Evolutionary conservation across 169 alveolate genomes (phyloP), one percentile per base, ranked within the genome.

Genomic region (Plasmodium cynomolgi): DNA sequence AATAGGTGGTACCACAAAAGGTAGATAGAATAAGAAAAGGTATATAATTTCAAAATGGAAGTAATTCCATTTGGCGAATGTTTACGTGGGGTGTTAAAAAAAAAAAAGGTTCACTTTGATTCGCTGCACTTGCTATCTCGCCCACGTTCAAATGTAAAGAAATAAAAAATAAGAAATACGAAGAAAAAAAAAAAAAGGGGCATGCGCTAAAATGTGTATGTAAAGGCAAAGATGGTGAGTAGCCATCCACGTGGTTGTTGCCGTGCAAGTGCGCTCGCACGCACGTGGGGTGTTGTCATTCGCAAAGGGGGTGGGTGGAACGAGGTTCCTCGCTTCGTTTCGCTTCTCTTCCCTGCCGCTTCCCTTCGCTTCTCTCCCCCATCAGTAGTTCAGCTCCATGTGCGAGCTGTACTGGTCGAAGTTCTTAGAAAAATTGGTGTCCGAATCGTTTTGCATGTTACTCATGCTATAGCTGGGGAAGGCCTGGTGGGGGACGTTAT

Each of bases 371-470:
- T 4, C 44, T 37, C 44, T 9, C 9, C 44, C 44, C 26, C 29
- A n/a, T 85, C 31, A 72, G 83, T 26, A 81, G n/a, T 86, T 81
- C 54, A 74, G 31, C 71, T 81, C 88, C 11, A 29, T 29, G 74
- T 81, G 90, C 1, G 74, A 20, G 62, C 11, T 37, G 50, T 37
- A 81, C 23, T 81, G 85, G n/a, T 86, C 90, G 39, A 39, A 81
- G 75, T 62, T 86, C n/a, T 81, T 81, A 13, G 90, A 56, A 33
- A 8, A 86, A n/a, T 71, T 84, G 0, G 83, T 86, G 47, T 80
- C 93, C 11, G 83, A 33, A 29, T 86, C 90, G 54, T 81, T 50
- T 3, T 54, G 83, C 85, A 80, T 5, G 23, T 33, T 73, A n/a
- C 50, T 68, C 23, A 33, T 79, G 86, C 88, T 79, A 84, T 77